phyloP scores from a whole-genome alignment of 2,329 filamentous ascomycete species.

The Anthostomella pinea region DNA sequence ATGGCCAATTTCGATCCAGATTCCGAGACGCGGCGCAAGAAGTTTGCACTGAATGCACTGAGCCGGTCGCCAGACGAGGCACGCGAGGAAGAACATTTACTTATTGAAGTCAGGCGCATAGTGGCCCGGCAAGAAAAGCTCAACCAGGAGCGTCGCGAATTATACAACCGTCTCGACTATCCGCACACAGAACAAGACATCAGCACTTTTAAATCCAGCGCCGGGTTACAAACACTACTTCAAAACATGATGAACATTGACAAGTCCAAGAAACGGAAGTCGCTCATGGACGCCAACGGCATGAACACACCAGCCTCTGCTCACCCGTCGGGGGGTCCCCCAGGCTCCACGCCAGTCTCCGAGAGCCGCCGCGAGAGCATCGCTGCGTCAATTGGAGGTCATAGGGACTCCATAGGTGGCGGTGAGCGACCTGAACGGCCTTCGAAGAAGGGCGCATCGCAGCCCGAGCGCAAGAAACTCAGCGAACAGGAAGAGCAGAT shows the following conservation, averaged over 20 bases:
- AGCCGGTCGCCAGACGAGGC: slow-evolving; percentile 82
- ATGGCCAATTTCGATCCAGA: slow-evolving; percentile 84
- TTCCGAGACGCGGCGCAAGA: slow-evolving; percentile 77
- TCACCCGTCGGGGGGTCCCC: slow-evolving; percentile 26
- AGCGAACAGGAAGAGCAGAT: slow-evolving; percentile 70
- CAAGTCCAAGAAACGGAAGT: slow-evolving; percentile 84
- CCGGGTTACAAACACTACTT: slow-evolving; percentile 75
- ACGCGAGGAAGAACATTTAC: slow-evolving; percentile 83
- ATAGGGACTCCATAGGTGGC: slow-evolving; percentile 46
- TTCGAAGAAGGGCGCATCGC: slow-evolving; percentile 49
- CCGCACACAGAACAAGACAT: slow-evolving; percentile 69
- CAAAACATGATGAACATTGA: slow-evolving; percentile 80
- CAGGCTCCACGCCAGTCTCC: slow-evolving; percentile 36
- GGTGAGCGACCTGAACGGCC: slow-evolving; percentile 38
- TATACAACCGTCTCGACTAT: slow-evolving; percentile 83
- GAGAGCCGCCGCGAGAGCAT: slow-evolving; percentile 53
- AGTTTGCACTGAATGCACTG: slow-evolving; percentile 77
- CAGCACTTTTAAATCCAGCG: slow-evolving; percentile 74
- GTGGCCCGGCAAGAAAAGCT: slow-evolving; percentile 81
- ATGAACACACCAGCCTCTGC: slow-evolving; percentile 43
- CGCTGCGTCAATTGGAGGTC: slow-evolving; percentile 39
- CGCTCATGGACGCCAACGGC: slow-evolving; percentile 57
- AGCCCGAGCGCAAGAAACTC: slow-evolving; percentile 65
- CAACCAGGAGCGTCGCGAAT: slow-evolving; percentile 81
- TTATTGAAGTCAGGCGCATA: slow-evolving; percentile 90